Conservation (phyloP, 441 rosid species). For the Mallotus repandus region DNA sequence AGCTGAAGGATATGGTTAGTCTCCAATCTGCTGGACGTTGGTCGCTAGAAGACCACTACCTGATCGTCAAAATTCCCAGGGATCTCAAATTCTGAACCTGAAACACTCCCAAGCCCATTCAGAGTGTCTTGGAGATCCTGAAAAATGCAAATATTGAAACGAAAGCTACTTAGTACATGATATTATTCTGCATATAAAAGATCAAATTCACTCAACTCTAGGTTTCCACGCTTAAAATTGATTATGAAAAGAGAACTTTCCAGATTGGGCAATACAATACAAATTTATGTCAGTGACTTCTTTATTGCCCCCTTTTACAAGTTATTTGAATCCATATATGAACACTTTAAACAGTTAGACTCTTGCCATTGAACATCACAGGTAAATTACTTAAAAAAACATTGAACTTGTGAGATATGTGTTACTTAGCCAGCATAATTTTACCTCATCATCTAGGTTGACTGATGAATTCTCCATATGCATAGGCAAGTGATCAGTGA, state of each 20-base stretch:
- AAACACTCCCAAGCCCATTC: conserved; percentile 44
- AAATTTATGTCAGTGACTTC: not conserved
- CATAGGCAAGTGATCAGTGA: conserved; percentile 31
- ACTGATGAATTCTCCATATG: conserved; percentile 34
- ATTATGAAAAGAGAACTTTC: not conserved
- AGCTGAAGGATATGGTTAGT: conserved; percentile 19
- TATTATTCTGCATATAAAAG: not conserved
- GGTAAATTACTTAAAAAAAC: not conserved
- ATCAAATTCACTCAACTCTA: not conserved
- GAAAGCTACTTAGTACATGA: not conserved
- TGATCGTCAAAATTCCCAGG: conserved; percentile 50
- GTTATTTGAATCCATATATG: not conserved
- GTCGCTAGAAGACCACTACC: conserved; percentile 32
- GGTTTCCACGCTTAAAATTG: not conserved
- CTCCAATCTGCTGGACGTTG: conserved; percentile 19
- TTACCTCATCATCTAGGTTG: conserved; percentile 49
- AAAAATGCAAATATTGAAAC: conserved; percentile 6
- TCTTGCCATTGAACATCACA: not conserved
- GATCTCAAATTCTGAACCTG: conserved; percentile 53
- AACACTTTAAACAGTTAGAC: too few relatives aligned
- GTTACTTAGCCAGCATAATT: conserved; percentile 7
- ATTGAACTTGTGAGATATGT: not conserved
- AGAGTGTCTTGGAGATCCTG: conserved; percentile 48
- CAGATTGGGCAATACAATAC: not conserved
- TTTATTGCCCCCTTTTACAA: not conserved